Evolutionary conservation across 495 filamentous ascomycete genomes (phyloP), one percentile per base, ranked within the genome.

Genomic region (Annulohypoxylon maeteangense): DNA sequence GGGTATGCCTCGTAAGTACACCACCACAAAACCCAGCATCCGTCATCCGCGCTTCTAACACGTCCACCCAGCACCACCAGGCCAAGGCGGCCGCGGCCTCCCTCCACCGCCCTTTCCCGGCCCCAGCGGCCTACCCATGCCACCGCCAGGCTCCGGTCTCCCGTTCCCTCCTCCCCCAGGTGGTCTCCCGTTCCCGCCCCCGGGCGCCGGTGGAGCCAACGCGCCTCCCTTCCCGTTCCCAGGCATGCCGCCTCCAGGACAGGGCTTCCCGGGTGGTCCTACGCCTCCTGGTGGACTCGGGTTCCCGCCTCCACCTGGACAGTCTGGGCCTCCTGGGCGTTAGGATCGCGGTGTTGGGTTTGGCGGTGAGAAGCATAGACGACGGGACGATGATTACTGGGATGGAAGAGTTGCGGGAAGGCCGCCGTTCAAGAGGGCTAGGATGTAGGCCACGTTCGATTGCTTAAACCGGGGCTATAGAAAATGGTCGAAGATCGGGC

Each of bases 91-190:
- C 50, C 85, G 87, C 20, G 81, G 80, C 11, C 78, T 84, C 22
- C 83, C 89, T 12, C 86, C 89, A 78, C 87, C 90, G 0, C 90
- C 90, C 4, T 93, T 94, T 76, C 86, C 87, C 7, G 86, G 84
- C 5, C 77, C 79, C 7, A 70, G 56, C 36, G 78, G 77, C 40
- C 48, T 80, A 36, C 81, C 82, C 42, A 78, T 85, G 61, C 85
- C 85, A 31, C 81, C 82, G 5, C 80, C 78, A 14, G 81, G 78
- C 54, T 34, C 69, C 6, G 81, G 68, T 68, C 79, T 75, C 38
- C 82, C 74, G 5, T 81, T 81, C 65, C 80, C 80, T 65, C 80
- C 80, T 67, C 81, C 80, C 27, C 81, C 79, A 6, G 79, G 78
- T 18, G 85, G 84, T 4, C 80, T 90, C 78, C 87, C 89, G 4